phyloP scores from a whole-genome alignment of 2,329 filamentous ascomycete genomes.

The Orbilia ellipsospora region DNA sequence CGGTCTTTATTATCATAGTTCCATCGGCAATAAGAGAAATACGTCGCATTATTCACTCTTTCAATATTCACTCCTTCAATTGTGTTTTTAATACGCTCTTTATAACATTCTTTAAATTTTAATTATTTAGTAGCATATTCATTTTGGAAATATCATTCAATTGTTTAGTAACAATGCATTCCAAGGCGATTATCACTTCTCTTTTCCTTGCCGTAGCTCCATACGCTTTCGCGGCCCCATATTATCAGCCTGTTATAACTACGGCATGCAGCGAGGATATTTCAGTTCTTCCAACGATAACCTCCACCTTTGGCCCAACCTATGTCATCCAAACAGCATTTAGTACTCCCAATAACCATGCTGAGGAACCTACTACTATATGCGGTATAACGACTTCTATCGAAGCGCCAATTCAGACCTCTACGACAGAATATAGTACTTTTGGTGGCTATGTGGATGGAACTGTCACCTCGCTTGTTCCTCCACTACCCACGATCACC shows the following conservation, averaged over 20 bases:
- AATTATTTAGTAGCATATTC: too few relatives aligned
- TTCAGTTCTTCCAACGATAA: neutral
- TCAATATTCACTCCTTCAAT: too few relatives aligned
- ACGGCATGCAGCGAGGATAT: constrained; percentile 5
- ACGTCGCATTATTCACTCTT: too few relatives aligned
- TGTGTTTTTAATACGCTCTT: too few relatives aligned
- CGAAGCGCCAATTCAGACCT: too few relatives aligned
- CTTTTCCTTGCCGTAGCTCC: constrained; percentile 19
- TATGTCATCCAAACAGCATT: constrained; percentile 1
- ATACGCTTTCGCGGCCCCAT: constrained; percentile 31
- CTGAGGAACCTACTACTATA: neutral
- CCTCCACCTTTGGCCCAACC: neutral
- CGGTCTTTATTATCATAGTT: too few relatives aligned
- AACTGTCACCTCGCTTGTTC: neutral
- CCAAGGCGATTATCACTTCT: constrained; percentile 24
- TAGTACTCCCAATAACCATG: neutral
- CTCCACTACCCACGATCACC: neutral
- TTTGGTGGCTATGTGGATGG: too few relatives aligned
- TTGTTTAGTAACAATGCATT: constrained; percentile 26
- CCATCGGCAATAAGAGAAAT: too few relatives aligned
- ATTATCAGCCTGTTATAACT: constrained; percentile 14
- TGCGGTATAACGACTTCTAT: too few relatives aligned
- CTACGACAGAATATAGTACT: too few relatives aligned
- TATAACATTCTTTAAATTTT: too few relatives aligned
- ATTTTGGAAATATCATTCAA: neutral